Base-by-base conservation (phyloP, 768 basidiomycete species). In the Cystofilobasidium macerans region DNA sequence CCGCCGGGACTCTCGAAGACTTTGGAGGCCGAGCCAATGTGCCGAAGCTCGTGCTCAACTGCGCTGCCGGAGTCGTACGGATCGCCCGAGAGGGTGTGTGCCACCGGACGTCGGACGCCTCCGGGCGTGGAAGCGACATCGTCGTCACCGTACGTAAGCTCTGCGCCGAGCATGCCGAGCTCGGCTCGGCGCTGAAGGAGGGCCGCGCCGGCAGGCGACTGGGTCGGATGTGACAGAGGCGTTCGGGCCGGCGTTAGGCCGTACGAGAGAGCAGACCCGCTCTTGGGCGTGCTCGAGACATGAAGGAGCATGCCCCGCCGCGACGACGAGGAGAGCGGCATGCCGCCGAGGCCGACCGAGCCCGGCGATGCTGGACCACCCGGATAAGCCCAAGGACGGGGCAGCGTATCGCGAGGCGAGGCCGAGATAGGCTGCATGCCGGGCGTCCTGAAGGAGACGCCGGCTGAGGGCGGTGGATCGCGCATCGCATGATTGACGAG, bases 371-470 rank as follows among this genome's bases (percentile, higher is more conserved):
- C 43, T 14, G 58, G 65, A 8, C 42, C 38, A 48, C 57, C 58
- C 11, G 35, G 38, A 35, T 33, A 53, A 3, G 58, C 20, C 35
- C 35, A 60, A 5, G 58, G 40, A 2, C 38, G 62, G 7, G 35
- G 40, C 2, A n/a, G 35, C 9, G 57, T 30, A 20, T 45, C 13
- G 14, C 26, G 36, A 16, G 65, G 65, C 22, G 60, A 57, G 24
- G 65, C 61, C 1, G 40, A 20, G 53, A 67, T 67, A 16, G 65
- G 65, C 36, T 67, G 65, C 65, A 67, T 67, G 2, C 35, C 58
- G 4, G 65, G 65, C 24, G 65, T 67, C 53, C 57, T 67, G 48
- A 53, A 48, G 2, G 51, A 30, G 13, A 30, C n/a, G 38, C 38
- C 58, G 28, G 58, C 38, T 1, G 62, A 62, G 4, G 33, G 32